Conservation (phyloP, 345 rosid species). For the Dipteronia sinensis region DNA sequence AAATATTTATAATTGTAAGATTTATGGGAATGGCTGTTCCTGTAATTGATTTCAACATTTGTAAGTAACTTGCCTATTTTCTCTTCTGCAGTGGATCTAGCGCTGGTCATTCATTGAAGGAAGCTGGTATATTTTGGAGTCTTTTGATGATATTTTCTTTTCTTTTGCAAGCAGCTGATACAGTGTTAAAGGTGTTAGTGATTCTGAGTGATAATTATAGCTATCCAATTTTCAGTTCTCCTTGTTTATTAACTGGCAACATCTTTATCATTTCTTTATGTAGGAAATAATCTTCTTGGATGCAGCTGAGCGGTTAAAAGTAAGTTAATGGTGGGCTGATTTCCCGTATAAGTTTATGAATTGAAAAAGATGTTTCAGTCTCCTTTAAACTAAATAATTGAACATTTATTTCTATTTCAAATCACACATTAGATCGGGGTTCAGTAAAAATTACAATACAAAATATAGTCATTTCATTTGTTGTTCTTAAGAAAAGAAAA, state of each 20-base stretch:
- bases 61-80: slow-evolving; percentile 19
- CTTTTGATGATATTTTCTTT: slow-evolving; percentile 83
- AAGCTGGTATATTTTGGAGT: slow-evolving; percentile 86
- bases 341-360: background rate
- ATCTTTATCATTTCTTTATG: slow-evolving; percentile 31
- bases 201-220: slow-evolving; percentile 17
- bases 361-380: background rate
- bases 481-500: background rate
- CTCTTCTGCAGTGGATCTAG: slow-evolving; percentile 69
- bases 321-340: slow-evolving; percentile 27
- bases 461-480: background rate
- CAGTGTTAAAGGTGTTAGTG: slow-evolving; percentile 72
- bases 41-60: slow-evolving; percentile 12
- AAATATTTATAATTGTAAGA: background rate
- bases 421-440: background rate
- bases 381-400: background rate
- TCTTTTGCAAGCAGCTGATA: slow-evolving; percentile 89
- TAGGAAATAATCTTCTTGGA: slow-evolving; percentile 84
- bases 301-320: slow-evolving; percentile 60
- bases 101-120: slow-evolving; percentile 72
- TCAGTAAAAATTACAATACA: background rate
- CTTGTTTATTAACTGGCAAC: slow-evolving; percentile 23
- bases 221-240: background rate
- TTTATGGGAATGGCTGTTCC: slow-evolving; percentile 1
- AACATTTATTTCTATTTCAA: background rate